Evolutionary conservation across 441 rosid genomes (phyloP).

Genomic region (Breynia disticha): DNA sequence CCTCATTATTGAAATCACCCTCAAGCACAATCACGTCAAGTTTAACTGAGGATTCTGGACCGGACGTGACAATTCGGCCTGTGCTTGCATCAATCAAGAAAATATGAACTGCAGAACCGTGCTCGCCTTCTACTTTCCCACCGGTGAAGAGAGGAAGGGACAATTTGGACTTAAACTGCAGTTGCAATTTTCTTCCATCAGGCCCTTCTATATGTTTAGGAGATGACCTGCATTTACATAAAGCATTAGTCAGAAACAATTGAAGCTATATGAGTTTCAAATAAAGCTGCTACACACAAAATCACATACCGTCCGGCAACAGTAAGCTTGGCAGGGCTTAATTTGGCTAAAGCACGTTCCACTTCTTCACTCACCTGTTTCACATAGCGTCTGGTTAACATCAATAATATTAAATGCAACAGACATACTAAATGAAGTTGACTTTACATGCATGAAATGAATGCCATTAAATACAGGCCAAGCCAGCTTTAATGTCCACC

Average conservation of each 20-base stretch:
- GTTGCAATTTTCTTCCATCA: conserved; percentile 68
- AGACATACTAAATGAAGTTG: too few relatives aligned
- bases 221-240: conserved; percentile 44
- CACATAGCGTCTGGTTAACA: conserved; percentile 3
- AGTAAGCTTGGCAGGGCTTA: conserved; percentile 48
- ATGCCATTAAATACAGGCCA: too few relatives aligned
- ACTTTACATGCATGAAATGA: too few relatives aligned
- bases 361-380: conserved; percentile 88
- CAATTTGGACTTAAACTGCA: conserved; percentile 59
- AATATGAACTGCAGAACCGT: conserved; percentile 62
- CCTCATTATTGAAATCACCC: conserved; percentile 77
- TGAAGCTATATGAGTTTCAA: not conserved
- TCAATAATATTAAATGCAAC: not conserved
- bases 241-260: not conserved
- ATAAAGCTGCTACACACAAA: conserved; percentile 1
- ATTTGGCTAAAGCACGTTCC: conserved; percentile 80
- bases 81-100: conserved; percentile 55
- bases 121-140: conserved; percentile 89
- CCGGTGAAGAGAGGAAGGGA: conserved; percentile 86
- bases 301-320: conserved; percentile 41
- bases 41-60: conserved; percentile 62
- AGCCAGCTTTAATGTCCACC: too few relatives aligned
- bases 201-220: conserved; percentile 68
- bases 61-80: conserved; percentile 47
- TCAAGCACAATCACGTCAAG: conserved; percentile 89